Evolutionary conservation across 2,329 filamentous ascomycete species (phyloP).

Genomic region (Claviceps pazoutovae): DNA sequence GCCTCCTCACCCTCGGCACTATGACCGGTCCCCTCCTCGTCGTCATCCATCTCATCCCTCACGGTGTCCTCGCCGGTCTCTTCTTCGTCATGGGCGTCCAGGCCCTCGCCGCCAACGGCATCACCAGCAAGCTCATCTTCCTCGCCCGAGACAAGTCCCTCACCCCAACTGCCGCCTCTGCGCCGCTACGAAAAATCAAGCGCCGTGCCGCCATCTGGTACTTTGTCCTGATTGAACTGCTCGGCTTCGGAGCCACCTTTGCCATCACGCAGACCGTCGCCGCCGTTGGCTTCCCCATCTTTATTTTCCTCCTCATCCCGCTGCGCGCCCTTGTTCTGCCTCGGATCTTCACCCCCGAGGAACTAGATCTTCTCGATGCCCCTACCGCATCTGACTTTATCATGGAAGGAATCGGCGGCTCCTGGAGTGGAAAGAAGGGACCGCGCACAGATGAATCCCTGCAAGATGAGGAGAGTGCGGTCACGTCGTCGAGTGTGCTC

Average conservation of each 20-base stretch:
- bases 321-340: conserved; percentile 51
- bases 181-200: conserved; percentile 47
- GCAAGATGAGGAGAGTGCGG: not conserved
- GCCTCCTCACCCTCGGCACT: conserved; percentile 62
- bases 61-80: conserved; percentile 64
- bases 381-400: conserved; percentile 62
- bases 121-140: conserved; percentile 62
- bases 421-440: conserved; percentile 27
- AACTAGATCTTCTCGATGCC: conserved; percentile 52
- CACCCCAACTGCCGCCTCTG: conserved; percentile 32
- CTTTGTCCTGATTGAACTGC: conserved; percentile 54
- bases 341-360: conserved; percentile 41
- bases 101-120: conserved; percentile 62
- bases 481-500: not conserved
- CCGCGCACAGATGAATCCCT: not conserved
- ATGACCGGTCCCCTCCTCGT: conserved; percentile 63
- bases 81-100: conserved; percentile 81
- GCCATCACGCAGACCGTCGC: conserved; percentile 74
- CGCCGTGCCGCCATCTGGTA: conserved; percentile 54
- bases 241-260: conserved; percentile 65
- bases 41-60: conserved; percentile 64
- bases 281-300: conserved; percentile 65
- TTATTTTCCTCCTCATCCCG: conserved; percentile 57
- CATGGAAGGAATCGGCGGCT: conserved; percentile 61
- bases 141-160: conserved; percentile 49